A percentile compares a stretch with the other conserved stretches of the same genome.
Conservation (phyloP, 305 asterid species). For the Solanum hybrid region DNA sequence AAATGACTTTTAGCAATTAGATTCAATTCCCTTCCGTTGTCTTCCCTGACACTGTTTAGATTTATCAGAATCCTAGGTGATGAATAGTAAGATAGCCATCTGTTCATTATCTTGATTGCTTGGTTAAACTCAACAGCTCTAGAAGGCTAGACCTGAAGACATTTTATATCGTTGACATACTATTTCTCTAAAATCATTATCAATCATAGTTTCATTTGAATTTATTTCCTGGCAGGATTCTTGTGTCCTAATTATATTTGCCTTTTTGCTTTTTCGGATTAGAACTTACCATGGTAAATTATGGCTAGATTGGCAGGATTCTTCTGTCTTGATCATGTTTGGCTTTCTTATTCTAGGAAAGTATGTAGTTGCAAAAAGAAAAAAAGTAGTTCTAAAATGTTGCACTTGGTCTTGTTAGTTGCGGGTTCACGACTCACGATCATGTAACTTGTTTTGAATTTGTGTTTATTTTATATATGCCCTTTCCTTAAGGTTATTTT, state of each 20-base stretch:
- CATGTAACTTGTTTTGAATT: background rate
- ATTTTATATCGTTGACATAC: background rate
- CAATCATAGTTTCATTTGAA: background rate
- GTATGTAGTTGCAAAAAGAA: background rate
- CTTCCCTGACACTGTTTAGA: background rate
- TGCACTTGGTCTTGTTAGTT: background rate
- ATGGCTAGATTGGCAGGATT: background rate
- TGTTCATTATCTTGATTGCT: background rate
- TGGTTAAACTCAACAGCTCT: background rate
- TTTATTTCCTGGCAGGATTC: background rate
- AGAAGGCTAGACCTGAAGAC: background rate
- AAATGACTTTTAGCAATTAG: background rate
- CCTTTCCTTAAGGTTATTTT: background rate
- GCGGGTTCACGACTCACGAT: background rate
- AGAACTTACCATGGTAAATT: background rate
- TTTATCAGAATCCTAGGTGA: background rate
- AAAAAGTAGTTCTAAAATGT: background rate
- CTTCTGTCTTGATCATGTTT: background rate
- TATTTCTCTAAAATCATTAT: background rate
- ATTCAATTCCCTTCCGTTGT: background rate
- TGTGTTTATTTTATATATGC: background rate
- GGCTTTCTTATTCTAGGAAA: background rate
- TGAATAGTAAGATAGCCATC: background rate
- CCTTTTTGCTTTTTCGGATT: background rate
- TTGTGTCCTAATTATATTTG: background rate